phyloP scores from a whole-genome alignment of 2,329 filamentous ascomycete genomes.

The Mycosphaerella sp. region DNA sequence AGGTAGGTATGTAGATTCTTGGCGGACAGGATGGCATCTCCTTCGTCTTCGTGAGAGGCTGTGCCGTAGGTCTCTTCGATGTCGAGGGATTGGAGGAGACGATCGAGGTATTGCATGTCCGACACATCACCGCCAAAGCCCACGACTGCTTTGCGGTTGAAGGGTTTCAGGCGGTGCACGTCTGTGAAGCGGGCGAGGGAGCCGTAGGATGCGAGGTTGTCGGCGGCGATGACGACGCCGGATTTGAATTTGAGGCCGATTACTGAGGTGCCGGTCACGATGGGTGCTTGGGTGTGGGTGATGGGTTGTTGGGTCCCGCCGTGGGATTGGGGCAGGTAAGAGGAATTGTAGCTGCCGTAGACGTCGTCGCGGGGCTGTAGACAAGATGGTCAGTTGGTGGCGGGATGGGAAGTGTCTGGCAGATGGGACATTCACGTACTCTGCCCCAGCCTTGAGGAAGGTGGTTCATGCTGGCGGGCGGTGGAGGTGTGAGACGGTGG shows the following conservation, averaged over 20 bases:
- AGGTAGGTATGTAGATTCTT: conserved; percentile 97
- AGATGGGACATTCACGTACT: conserved; percentile 40
- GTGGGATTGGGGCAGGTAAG: conserved; percentile 66
- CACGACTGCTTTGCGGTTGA: conserved; percentile 75
- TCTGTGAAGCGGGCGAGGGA: conserved; percentile 92
- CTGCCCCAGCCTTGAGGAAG: conserved; percentile 61
- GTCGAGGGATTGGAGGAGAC: conserved; percentile 77
- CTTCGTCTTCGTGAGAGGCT: conserved; percentile 54
- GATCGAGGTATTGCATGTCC: conserved; percentile 98
- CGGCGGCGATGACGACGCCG: conserved; percentile 91
- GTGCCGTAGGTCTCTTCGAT: conserved; percentile 80
- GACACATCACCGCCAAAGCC: conserved; percentile 96
- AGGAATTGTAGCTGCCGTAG: conserved; percentile 86
- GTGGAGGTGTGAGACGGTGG: conserved; percentile 3
- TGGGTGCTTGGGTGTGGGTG: conserved; percentile 83
- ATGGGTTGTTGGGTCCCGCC: conserved; percentile 50
- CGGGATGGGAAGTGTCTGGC: conserved; percentile 28
- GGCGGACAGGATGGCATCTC: conserved; percentile 59
- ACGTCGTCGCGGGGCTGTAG: conserved; percentile 88
- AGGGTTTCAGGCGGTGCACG: conserved; percentile 88
- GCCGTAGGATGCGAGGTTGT: conserved; percentile 97
- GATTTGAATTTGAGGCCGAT: conserved; percentile 93
- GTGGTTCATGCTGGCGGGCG: conserved; percentile 57
- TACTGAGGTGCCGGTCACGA: conserved; percentile 95
- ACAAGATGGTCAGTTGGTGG: conserved; percentile 34